phyloP scores from a whole-genome alignment of 768 basidiomycete species.

The Leucosporidium creatinivorum region DNA sequence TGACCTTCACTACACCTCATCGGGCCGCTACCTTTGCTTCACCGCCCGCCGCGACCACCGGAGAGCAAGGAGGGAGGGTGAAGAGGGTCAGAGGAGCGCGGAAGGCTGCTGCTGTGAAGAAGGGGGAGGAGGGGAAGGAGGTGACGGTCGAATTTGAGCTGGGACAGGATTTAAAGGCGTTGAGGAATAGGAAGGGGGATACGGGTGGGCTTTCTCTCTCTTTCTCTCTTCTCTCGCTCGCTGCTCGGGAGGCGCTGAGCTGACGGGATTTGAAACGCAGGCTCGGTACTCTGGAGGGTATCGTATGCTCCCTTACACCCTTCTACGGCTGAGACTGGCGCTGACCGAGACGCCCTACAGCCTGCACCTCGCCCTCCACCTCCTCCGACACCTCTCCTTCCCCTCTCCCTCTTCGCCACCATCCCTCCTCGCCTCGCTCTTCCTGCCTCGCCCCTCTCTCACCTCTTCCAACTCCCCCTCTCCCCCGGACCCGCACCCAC shows the following conservation, averaged over 20 bases:
- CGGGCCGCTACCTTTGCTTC: not conserved
- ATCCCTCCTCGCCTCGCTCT: too few relatives aligned
- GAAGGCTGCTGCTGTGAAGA: too few relatives aligned
- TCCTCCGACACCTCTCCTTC: conserved; percentile 19
- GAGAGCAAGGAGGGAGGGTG: not conserved
- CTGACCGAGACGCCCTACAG: not conserved
- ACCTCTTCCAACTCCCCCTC: not conserved
- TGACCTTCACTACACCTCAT: not conserved
- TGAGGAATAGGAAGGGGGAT: conserved; percentile 21
- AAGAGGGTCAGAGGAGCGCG: not conserved
- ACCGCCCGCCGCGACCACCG: not conserved
- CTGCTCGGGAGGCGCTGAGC: too few relatives aligned
- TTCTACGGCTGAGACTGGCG: not conserved
- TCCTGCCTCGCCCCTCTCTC: too few relatives aligned
- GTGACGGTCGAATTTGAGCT: conserved; percentile 12
- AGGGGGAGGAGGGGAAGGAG: not conserved
- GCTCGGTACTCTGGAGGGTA: conserved; percentile 21
- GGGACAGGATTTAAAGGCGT: conserved; percentile 5
- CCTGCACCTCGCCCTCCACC: conserved; percentile 13
- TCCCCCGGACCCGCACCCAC: conserved; percentile 1
- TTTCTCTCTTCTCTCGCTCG: not conserved
- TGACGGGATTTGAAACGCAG: too few relatives aligned
- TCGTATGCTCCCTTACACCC: not conserved
- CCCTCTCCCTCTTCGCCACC: not conserved
- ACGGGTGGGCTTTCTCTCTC: conserved; percentile 5